Base-by-base conservation (phyloP, 73 alveolate species). In the Paramecium octaurelia region DNA sequence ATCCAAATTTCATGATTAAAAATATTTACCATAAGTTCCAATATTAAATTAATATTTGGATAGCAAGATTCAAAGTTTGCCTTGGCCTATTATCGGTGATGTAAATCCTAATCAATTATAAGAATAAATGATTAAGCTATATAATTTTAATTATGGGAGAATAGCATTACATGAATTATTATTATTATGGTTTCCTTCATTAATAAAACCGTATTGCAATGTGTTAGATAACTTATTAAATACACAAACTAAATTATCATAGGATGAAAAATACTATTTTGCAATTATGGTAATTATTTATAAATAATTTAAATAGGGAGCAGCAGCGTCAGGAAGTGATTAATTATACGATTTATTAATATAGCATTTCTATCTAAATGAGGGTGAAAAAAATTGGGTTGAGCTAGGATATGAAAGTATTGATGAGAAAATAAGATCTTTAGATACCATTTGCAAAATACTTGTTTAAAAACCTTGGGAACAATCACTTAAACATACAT, bases 61-160 rank as follows among this genome's bases (percentile, higher is more conserved):
- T 12, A 27, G 46, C 9, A 64, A 64, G 3, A 64, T 64, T 31
- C 24, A 64, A 31, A 64, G 27, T 64, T 3, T 64, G 5, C 84
- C 84, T 31, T 64, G 84, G 84, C 84, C 84, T 64, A 12, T 64
- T 12, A 64, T 64, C 31, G 84, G 84, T 31, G 42, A 27, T n/a
- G 46, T 64, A 31, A 64, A 64, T 31, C 6, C 84, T 64, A 34
- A 10, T 31, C 50, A 64, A 31, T 64, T 64, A 64, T 64, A 73
- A 38, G 87, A 73, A 73, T 34, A 80, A 42, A 44, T 80, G 44
- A 20, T 44, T 40, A 80, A 46, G 24, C 4, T 80, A 23, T 80
- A 23, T 46, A 80, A 80, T 80, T 80, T 80, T 64, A 42, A 80
- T 18, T 48, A 40, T 31, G 91, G 91, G n/a, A 80, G 75, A 48